phyloP scores from a whole-genome alignment of 2,329 filamentous ascomycete species.

The Hypoxylon sp. region DNA sequence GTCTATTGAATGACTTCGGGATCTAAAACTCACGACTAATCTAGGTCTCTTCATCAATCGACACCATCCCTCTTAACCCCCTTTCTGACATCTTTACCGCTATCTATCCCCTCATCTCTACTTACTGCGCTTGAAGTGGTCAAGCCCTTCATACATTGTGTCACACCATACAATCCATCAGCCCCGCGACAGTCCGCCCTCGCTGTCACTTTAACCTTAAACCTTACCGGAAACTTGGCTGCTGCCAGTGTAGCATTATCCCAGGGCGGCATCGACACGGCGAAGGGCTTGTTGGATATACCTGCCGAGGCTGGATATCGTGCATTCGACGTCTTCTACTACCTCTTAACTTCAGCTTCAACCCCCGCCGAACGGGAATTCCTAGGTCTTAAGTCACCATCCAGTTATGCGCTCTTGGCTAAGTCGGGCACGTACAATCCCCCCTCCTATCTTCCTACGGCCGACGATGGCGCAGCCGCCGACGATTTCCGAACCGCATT shows the following conservation, averaged over 20 bases:
- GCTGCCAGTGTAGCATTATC: slow-evolving; percentile 82
- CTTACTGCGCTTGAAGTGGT: slow-evolving; percentile 85
- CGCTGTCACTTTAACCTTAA: slow-evolving; percentile 83
- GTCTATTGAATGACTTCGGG: slow-evolving; percentile 31
- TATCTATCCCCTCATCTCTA: slow-evolving; percentile 79
- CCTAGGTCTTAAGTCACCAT: slow-evolving; percentile 80
- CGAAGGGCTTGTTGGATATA: slow-evolving; percentile 81
- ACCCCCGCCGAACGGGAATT: slow-evolving; percentile 91
- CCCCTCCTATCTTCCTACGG: slow-evolving; percentile 89
- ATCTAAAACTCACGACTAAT: slow-evolving; percentile 38
- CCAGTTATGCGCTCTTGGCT: slow-evolving; percentile 81
- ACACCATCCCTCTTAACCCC: slow-evolving; percentile 85
- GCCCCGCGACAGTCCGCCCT: slow-evolving; percentile 83
- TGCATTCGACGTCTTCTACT: slow-evolving; percentile 98
- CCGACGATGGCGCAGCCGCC: slow-evolving; percentile 90
- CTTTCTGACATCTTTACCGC: slow-evolving; percentile 83
- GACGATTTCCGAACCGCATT: slow-evolving; percentile 91
- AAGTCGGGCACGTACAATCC: slow-evolving; percentile 87
- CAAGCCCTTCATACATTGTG: slow-evolving; percentile 86
- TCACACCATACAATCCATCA: slow-evolving; percentile 91
- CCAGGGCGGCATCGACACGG: slow-evolving; percentile 87
- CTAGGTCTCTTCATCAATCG: slow-evolving; percentile 87
- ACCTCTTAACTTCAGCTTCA: slow-evolving; percentile 90
- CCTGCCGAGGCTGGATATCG: slow-evolving; percentile 84
- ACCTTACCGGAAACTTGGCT: slow-evolving; percentile 81